phyloP scores from a whole-genome alignment of 129 eudicot species.

The Deinandra increscens region DNA sequence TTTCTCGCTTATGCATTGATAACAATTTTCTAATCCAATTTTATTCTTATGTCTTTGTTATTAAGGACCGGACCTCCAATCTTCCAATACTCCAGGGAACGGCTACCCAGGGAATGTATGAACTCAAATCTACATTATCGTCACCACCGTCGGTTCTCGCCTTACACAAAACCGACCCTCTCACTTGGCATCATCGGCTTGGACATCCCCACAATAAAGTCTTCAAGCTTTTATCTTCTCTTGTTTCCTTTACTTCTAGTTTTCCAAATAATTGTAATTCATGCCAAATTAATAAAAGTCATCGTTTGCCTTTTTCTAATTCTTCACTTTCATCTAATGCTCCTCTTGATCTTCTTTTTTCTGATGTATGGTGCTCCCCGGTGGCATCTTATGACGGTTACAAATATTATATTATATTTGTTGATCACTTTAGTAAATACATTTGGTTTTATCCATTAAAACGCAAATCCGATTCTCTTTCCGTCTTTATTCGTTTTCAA shows the following conservation, averaged over 20 bases:
- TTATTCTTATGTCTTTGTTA: too few species aligned
- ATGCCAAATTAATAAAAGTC: background rate
- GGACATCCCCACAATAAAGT: background rate
- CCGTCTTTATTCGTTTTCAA: background rate
- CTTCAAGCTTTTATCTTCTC: background rate
- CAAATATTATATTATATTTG: background rate
- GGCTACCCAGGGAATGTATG: too few species aligned
- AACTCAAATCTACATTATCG: too few species aligned
- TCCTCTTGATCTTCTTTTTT: background rate
- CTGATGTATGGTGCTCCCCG: background rate
- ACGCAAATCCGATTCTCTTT: background rate
- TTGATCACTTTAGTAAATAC: too few species aligned
- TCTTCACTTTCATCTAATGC: background rate
- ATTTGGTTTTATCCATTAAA: background rate
- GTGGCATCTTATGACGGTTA: background rate
- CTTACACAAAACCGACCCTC: background rate
- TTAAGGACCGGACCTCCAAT: background rate
- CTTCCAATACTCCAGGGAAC: background rate
- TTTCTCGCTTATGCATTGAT: too few species aligned
- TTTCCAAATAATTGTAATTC: background rate
- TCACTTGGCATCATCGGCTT: background rate
- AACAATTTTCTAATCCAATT: too few species aligned
- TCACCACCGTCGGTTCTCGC: background rate
- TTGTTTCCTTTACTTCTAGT: background rate
- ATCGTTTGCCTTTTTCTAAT: background rate